These are phyloP conservation scores for Lyophyllum atratum DNA, from an alignment of 768 basidiomycete genomes.

Conservation along the genomic window DNA sequence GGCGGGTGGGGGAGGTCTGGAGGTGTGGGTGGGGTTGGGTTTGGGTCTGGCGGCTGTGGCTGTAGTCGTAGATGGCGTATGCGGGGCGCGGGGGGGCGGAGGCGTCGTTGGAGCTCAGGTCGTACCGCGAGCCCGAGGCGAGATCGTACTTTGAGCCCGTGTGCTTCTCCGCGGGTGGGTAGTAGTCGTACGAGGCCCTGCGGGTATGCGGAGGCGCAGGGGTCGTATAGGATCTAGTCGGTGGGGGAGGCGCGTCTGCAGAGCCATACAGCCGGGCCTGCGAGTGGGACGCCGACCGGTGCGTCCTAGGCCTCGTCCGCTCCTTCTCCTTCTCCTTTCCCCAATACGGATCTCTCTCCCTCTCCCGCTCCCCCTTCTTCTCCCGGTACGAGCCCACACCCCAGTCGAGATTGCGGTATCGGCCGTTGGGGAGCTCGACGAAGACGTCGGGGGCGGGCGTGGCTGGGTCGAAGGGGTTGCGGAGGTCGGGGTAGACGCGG, in stretches of 20 bases:
- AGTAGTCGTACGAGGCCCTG: constrained; percentile 11
- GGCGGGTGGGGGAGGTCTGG: background rate
- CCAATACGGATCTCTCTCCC: background rate
- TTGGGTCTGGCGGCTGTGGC: background rate
- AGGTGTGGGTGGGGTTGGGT: background rate
- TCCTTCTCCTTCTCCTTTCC: background rate
- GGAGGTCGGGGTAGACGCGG: constrained; percentile 5
- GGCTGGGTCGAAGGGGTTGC: constrained; percentile 14
- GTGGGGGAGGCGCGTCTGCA: background rate
- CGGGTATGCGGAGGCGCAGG: background rate
- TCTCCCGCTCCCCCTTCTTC: background rate
- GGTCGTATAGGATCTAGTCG: background rate
- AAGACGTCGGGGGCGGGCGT: constrained; percentile 13
- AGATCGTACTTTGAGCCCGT: background rate
- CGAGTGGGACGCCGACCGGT: constrained; percentile 6
- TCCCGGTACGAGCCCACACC: background rate
- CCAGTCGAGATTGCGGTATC: background rate
- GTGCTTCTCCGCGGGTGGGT: background rate
- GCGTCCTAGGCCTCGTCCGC: constrained; percentile 4
- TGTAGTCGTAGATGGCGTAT: constrained; percentile 4
- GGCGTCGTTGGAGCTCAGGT: background rate
- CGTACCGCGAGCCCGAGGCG: background rate
- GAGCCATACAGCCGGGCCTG: no score
- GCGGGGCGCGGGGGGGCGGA: background rate
- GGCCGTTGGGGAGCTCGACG: background rate